Percentiles rank a stretch among this genome's conserved stretches.
Conservation (phyloP, 768 basidiomycete genomes). For the Cystobasidium onofrii region DNA sequence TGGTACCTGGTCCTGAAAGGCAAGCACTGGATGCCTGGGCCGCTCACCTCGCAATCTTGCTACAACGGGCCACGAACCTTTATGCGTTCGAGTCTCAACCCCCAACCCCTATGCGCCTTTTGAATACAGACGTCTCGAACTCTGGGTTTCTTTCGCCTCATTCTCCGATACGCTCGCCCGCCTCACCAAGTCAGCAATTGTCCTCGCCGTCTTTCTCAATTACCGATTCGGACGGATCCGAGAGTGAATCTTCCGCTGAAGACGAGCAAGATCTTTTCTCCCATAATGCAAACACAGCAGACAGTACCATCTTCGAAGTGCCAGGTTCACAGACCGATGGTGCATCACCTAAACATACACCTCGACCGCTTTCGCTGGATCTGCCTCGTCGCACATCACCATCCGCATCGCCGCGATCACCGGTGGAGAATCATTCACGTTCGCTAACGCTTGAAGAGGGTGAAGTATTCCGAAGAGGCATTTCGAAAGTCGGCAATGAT, state of each 20-base stretch:
- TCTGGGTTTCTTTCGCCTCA: neutral
- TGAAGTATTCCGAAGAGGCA: constrained; percentile 88
- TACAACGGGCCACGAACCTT: neutral
- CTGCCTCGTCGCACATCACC: neutral
- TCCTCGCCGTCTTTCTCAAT: constrained; percentile 47
- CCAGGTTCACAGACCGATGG: neutral
- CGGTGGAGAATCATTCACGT: constrained; percentile 35
- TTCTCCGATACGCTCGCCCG: constrained; percentile 14
- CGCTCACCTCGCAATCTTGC: neutral
- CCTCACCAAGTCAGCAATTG: constrained; percentile 26
- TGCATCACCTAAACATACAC: neutral
- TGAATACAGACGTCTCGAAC: neutral
- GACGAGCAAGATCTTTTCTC: neutral
- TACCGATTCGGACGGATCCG: constrained; percentile 47
- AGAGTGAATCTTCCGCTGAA: constrained; percentile 33
- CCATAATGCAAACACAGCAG: neutral
- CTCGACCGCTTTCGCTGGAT: neutral
- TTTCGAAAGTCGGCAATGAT: constrained; percentile 52
- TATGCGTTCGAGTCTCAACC: neutral
- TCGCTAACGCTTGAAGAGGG: constrained; percentile 61
- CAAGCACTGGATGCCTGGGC: neutral
- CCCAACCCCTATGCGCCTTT: neutral
- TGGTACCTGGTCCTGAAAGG: neutral
- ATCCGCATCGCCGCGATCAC: constrained; percentile 24
- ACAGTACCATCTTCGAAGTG: neutral